Evolutionary conservation across 441 rosid genomes (phyloP), one percentile per base, ranked within the genome.

Genomic region (Bocquillonia castaneifolia): DNA sequence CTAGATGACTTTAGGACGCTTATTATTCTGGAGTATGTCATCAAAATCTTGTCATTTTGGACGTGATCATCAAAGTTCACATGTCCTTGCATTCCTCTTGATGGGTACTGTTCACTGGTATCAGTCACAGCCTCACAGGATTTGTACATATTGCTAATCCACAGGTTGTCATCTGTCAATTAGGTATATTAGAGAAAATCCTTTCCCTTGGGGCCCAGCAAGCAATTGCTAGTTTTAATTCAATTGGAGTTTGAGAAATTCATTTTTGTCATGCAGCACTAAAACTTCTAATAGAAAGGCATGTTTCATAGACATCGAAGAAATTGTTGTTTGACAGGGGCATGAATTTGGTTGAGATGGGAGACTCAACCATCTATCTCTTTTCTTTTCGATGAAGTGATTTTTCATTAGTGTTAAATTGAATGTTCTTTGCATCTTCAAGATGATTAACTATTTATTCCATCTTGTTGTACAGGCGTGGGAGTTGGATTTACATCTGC

Each of bases 401-500:
- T 39, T 25, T 26, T 25, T 53, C 61, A 66, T 54, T 54, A 17
- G 37, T 42, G 40, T 23, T 31, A 29, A n/a, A 13, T 23, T 29
- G 50, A 57, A 13, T 23, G 13, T 64, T 71, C n/a, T 18, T 63
- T 18, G 61, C 48, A 54, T 34, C 40, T 47, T 61, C 54, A 50
- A 28, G 59, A 55, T 59, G 47, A 64, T 52, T 90, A 55, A 82
- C 55, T 64, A 37, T 70, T 59, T 34, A 28, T 53, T 64, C 55
- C 55, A 47, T 75, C 17, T 80, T 74, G 37, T 61, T 72, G 18
- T 83, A 75, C 93, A 90, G 99, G 98, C 61, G 98, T 92, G 73
- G 99, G 96, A 74, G 99, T 92, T 83, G 97, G 98, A 70, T 94
- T 94, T 80, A 90, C 70, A 56, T 94, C 97, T 74, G 93, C 99